Evolutionary conservation across 371 early-diverging fungal genomes (phyloP).

Genomic region (Saksenaea vasiformis): DNA sequence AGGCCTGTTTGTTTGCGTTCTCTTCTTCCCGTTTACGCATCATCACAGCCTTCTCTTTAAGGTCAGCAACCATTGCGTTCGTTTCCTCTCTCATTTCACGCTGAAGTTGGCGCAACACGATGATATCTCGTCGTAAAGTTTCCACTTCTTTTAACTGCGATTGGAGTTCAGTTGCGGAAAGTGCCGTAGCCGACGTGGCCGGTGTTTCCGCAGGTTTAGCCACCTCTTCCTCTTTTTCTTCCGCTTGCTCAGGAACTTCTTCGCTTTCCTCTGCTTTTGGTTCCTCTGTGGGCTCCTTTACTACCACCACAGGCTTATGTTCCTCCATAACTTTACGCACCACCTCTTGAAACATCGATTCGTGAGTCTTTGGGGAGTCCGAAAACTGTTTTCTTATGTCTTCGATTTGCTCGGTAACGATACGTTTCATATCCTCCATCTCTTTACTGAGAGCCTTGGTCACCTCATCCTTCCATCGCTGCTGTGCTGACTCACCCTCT

Average conservation of each 20-base stretch:
- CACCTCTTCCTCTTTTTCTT: not conserved
- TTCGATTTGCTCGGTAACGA: slow-evolving; percentile 38
- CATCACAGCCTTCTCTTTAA: slow-evolving; percentile 47
- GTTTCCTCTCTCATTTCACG: slow-evolving; percentile 55
- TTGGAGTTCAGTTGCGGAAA: slow-evolving; percentile 25
- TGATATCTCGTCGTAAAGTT: slow-evolving; percentile 51
- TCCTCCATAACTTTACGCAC: slow-evolving; percentile 28
- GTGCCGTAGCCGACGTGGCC: not conserved
- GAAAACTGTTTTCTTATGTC: slow-evolving; percentile 31
- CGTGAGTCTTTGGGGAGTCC: slow-evolving; percentile 7
- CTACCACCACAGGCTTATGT: slow-evolving; percentile 13
- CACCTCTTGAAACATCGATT: slow-evolving; percentile 23
- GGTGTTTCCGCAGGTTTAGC: not conserved
- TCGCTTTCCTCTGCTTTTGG: not conserved
- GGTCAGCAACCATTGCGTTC: slow-evolving; percentile 33
- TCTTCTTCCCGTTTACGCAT: slow-evolving; percentile 34
- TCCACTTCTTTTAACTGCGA: slow-evolving; percentile 36
- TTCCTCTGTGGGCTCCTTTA: slow-evolving; percentile 2
- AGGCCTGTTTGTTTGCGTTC: slow-evolving; percentile 34
- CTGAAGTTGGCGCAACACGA: slow-evolving; percentile 63
- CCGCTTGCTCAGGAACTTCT: slow-evolving; percentile 11
- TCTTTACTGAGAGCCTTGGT: slow-evolving; percentile 36
- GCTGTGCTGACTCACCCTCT: slow-evolving; percentile 25
- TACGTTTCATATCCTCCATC: slow-evolving; percentile 26
- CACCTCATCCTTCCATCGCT: slow-evolving; percentile 32